Base-by-base conservation (phyloP, 2,329 filamentous ascomycete genomes). In the Pseudocercospora fijiensis region DNA sequence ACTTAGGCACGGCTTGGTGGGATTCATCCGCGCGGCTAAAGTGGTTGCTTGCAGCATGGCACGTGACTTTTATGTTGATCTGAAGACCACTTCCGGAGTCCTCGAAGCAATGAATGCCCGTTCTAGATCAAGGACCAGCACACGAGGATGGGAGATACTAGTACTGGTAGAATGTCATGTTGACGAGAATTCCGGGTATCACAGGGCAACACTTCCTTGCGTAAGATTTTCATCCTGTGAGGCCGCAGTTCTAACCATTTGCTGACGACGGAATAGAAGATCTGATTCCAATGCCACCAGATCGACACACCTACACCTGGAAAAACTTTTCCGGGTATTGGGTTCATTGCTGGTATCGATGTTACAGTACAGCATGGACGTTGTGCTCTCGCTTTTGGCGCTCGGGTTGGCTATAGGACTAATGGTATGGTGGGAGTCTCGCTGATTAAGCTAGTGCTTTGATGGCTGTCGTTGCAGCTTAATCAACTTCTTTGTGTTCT, bases 381-480 rank as follows among this genome's bases (percentile, higher is more conserved):
- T 62, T 37, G 10, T 57, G 56, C 51, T 62, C 58, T 65, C 53
- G 11, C 60, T 63, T 20, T 52, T 67, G 18, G 47, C 62, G 7
- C 57, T 65, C 13, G 57, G 62, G 13, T 52, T 67, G 28, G 65
- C 75, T 0, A 76, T 76, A 66, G 75, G 67, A 16, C 61, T 69
- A n/a, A 71, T 75, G 59, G 75, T 76, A 71, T 75, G 59, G 75
- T 76, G 9, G 75, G 75, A 8, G 71, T 73, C 8, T 73, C 74
- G 2, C 58, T 76, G 13, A 73, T 76, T 4, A n/a, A n/a, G n/a
- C n/a, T n/a, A 72, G 72, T 8, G 73, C 73, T 0, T 62, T 76
- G 24, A 70, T 76, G 1, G 74, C 74, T 3, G 73, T 77, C 26
- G 58, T 75, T 2, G 74, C 75, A 3, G 75, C 74, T 9, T 76